phyloP scores from a whole-genome alignment of 352 stramenopile species.

The Phytophthora sp. region DNA sequence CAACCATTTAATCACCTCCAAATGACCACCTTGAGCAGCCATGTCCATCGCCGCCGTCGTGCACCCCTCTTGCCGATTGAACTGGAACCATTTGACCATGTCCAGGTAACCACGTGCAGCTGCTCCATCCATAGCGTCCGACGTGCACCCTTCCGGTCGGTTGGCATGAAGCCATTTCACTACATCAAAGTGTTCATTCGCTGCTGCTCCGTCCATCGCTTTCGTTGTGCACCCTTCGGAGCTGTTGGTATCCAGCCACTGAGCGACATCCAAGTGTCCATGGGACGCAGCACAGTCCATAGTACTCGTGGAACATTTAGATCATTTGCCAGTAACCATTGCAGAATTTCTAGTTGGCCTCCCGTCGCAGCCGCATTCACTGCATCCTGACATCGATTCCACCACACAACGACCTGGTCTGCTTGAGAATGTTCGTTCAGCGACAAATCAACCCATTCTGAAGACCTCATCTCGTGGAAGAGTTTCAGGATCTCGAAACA shows the following conservation, averaged over 20 bases:
- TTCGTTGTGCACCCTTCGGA: not conserved
- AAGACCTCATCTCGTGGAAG: not conserved
- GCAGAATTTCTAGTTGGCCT: not conserved
- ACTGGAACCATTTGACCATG: not conserved
- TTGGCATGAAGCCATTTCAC: constrained; percentile 3
- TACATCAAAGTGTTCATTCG: not conserved
- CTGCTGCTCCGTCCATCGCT: not conserved
- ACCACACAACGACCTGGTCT: not conserved
- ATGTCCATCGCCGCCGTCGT: not conserved
- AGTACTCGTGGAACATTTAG: not conserved
- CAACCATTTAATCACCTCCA: not conserved
- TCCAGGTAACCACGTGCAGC: not conserved
- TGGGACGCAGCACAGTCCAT: not conserved
- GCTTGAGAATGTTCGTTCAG: not conserved
- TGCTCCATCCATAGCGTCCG: not conserved
- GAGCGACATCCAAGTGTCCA: not conserved
- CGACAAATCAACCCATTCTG: not conserved
- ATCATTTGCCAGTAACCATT: not conserved
- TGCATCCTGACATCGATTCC: not conserved
- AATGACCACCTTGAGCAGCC: not conserved
- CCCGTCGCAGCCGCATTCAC: too few species aligned
- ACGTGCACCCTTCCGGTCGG: not conserved
- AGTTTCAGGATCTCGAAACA: not conserved
- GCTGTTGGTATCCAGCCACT: not conserved
- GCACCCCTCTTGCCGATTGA: not conserved